phyloP scores from a whole-genome alignment of 1,284 basidiomycete species.

The Moesziomyces antarcticus region DNA sequence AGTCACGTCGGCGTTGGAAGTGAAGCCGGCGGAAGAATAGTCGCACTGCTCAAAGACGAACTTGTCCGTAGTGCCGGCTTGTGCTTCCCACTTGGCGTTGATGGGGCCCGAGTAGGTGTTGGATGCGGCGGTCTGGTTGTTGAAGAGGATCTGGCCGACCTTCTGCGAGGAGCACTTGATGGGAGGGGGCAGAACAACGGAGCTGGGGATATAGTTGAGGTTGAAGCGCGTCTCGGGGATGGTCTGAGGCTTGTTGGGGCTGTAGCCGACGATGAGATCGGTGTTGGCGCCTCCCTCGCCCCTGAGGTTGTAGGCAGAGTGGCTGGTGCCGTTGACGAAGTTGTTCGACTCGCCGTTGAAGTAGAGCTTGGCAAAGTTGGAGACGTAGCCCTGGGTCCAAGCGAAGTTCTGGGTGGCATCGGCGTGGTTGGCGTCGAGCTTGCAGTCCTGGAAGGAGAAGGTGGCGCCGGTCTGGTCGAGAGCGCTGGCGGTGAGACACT shows the following conservation, averaged over 20 bases:
- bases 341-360: conserved; percentile 7
- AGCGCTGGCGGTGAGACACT: conserved; percentile 26
- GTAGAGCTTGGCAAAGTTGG: conserved; percentile 2
- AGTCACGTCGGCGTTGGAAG: conserved; percentile 2
- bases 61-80: conserved; percentile 8
- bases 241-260: conserved; percentile 1
- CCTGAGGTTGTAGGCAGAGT: too few relatives aligned
- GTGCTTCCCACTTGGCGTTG: conserved; percentile 17
- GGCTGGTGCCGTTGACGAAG: too few relatives aligned
- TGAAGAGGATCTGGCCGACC: conserved; percentile 20
- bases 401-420: conserved; percentile 23
- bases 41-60: conserved; percentile 37
- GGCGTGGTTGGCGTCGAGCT: conserved; percentile 21
- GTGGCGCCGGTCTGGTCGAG: conserved; percentile 11
- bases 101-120: conserved; percentile 22
- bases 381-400: conserved; percentile 2
- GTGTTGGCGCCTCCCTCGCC: neutral
- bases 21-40: conserved; percentile 17
- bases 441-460: conserved; percentile 22
- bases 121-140: conserved; percentile 18
- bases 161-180: conserved; percentile 5
- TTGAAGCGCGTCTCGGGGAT: too few relatives aligned
- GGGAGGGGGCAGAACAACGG: conserved; percentile 3
- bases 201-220: too few relatives aligned
- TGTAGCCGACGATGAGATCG: conserved; percentile 22